Evolutionary conservation across 2,329 filamentous ascomycete species (phyloP).

Genomic region (Fusarium sp.): DNA sequence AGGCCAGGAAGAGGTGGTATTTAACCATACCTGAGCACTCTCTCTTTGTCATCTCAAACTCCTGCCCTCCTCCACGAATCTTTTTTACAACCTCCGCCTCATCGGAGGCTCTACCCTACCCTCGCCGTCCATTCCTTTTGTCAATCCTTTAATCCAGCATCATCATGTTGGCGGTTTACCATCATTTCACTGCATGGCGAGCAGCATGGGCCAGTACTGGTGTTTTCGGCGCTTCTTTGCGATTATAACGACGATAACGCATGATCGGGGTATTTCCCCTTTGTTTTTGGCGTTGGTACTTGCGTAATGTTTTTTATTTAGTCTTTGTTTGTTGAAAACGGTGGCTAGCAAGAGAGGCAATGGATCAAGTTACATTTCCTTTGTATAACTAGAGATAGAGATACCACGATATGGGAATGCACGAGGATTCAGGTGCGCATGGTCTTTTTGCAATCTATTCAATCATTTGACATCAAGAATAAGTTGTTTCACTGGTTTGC

Average conservation of each 20-base stretch:
- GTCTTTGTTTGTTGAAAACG: constrained; percentile 36
- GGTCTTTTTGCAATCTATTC: constrained; percentile 16
- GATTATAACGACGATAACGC: constrained; percentile 46
- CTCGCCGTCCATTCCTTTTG: constrained; percentile 46
- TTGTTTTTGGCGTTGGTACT: constrained; percentile 23
- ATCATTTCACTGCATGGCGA: constrained; percentile 43
- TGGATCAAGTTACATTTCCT: constrained; percentile 37
- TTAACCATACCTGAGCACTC: constrained; percentile 3
- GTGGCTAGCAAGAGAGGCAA: constrained; percentile 31
- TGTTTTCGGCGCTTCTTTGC: constrained; percentile 39
- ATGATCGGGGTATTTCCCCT: constrained; percentile 6
- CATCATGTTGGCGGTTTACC: constrained; percentile 12
- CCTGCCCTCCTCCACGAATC: background rate
- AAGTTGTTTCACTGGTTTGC: background rate
- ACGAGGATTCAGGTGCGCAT: constrained; percentile 34
- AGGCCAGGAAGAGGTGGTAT: constrained; percentile 57
- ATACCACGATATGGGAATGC: constrained; percentile 44
- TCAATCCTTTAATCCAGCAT: constrained; percentile 30
- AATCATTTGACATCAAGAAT: constrained; percentile 11
- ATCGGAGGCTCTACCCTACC: constrained; percentile 3
- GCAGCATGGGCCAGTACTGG: constrained; percentile 32
- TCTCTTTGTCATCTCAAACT: background rate
- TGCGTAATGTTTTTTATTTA: constrained; percentile 33
- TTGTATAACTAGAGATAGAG: constrained; percentile 52
- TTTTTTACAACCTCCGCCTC: constrained; percentile 1